phyloP scores from a whole-genome alignment of 495 filamentous ascomycete species.

The Podospora pseudopauciseta region DNA sequence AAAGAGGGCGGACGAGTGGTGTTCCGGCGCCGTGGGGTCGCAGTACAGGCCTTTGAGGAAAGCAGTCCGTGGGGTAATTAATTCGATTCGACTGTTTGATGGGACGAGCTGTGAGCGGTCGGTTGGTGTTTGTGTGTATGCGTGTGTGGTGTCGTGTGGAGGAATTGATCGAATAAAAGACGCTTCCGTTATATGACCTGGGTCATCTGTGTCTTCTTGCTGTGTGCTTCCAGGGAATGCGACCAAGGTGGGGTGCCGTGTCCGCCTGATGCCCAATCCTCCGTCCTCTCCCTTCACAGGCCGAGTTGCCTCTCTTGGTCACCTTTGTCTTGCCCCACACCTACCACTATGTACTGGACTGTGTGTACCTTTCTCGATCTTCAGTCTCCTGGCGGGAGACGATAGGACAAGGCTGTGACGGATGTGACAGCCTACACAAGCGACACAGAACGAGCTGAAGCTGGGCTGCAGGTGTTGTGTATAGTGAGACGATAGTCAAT shows the following conservation, averaged over 20 bases:
- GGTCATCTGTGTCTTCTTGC: not conserved
- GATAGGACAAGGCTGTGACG: not conserved
- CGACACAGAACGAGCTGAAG: not conserved
- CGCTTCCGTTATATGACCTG: not conserved
- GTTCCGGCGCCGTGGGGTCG: slow-evolving; percentile 6
- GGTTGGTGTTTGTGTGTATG: not conserved
- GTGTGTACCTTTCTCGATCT: not conserved
- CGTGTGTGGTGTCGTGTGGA: not conserved
- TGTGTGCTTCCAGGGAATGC: not conserved
- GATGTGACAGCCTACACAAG: not conserved
- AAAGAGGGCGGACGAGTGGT: slow-evolving; percentile 9
- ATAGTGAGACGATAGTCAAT: not conserved
- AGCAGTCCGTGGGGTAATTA: not conserved
- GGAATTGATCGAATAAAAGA: slow-evolving; percentile 6
- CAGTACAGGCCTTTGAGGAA: not conserved
- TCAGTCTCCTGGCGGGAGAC: not conserved
- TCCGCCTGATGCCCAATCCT: slow-evolving; percentile 23
- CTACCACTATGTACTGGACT: too few species aligned
- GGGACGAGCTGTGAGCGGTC: not conserved
- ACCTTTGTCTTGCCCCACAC: not conserved
- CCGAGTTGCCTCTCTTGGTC: slow-evolving; percentile 11
- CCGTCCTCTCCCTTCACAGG: not conserved
- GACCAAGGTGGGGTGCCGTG: slow-evolving; percentile 14
- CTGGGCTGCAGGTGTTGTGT: not conserved
- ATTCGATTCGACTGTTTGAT: not conserved